Evolutionary conservation across 306 rosid species (phyloP), one percentile per base, ranked within the genome.

Genomic region (Casuarina glauca): DNA sequence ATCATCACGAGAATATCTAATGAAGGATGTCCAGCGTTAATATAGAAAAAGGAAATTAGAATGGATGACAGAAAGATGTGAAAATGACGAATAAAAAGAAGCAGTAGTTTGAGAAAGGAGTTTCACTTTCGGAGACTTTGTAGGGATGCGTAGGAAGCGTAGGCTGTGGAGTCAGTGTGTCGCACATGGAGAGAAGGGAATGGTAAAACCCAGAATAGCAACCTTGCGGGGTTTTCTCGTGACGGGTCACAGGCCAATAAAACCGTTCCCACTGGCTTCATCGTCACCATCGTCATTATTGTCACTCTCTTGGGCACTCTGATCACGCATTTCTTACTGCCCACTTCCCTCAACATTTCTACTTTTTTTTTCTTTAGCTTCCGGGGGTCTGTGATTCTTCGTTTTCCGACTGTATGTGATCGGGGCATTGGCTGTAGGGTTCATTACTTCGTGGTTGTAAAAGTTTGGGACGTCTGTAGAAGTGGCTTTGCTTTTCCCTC

Each of bases 391-490:
- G 55, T 67, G 44, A 26, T 17, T 69, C 15, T 57, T 74, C 26
- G 67, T 69, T 44, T 52, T 57, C 16, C 16, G 51, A 3, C 49
- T 3, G 3, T 54, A 9, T 64, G 46, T 72, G 83, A 75, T 79
- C 78, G 19, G 73, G n/a, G 51, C 36, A 70, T 80, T 69, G 39
- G 48, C 69, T 11, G 13, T 51, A n/a, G 17, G 1, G 17, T 71
- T 51, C 16, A 9, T 73, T 77, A 2, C 17, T 54, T 54, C 50
- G 67, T 49, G 35, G 20, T 54, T 35, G 43, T 60, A 68, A 74
- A 76, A 67, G 74, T 51, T 84, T 64, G 49, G 49, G n/a, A 35
- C 64, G 54, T 70, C 52, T 38, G 41, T 57, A 63, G 68, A 82
- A 87, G 70, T 43, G 51, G 20, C 11, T 43, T 48, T 60, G 17